phyloP scores from a whole-genome alignment of 805 yeast species.

The Pichia insulana region DNA sequence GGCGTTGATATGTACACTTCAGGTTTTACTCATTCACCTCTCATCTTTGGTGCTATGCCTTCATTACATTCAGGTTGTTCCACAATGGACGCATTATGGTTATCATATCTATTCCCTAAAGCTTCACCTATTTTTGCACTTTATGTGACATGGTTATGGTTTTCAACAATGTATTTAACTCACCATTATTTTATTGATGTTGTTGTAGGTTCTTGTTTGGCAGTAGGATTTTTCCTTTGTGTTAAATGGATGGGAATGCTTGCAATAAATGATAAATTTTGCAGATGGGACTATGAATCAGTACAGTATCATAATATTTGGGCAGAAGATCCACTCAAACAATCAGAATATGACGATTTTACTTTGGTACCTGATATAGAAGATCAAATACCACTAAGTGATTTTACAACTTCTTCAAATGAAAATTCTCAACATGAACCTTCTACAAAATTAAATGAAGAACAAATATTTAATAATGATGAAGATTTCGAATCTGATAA shows the following conservation, averaged over 20 bases:
- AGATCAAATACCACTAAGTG: slow-evolving; percentile 7
- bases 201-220: slow-evolving; percentile 86
- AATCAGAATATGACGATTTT: neutral
- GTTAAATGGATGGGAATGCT: slow-evolving; percentile 61
- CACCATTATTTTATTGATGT: slow-evolving; percentile 94
- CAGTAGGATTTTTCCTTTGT: slow-evolving; percentile 59
- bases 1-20: slow-evolving; percentile 79
- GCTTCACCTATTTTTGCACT: slow-evolving; percentile 54
- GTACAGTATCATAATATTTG: slow-evolving; percentile 10
- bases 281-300: slow-evolving; percentile 32
- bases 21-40: slow-evolving; percentile 76
- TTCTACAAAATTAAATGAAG: neutral
- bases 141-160: slow-evolving; percentile 94
- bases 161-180: slow-evolving; percentile 96
- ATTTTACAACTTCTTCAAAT: slow-evolving; percentile 1
- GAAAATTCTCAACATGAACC: neutral
- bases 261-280: slow-evolving; percentile 38
- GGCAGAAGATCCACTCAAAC: slow-evolving; percentile 19
- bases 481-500: slow-evolving; percentile 1
- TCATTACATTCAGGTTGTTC: slow-evolving; percentile 91
- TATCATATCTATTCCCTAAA: slow-evolving; percentile 74
- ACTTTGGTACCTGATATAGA: slow-evolving; percentile 5
- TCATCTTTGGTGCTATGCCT: slow-evolving; percentile 75
- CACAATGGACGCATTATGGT: slow-evolving; percentile 83
- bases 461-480: neutral